phyloP scores from a whole-genome alignment of 163 green algal genomes.

The Scenedesmus sp. region DNA sequence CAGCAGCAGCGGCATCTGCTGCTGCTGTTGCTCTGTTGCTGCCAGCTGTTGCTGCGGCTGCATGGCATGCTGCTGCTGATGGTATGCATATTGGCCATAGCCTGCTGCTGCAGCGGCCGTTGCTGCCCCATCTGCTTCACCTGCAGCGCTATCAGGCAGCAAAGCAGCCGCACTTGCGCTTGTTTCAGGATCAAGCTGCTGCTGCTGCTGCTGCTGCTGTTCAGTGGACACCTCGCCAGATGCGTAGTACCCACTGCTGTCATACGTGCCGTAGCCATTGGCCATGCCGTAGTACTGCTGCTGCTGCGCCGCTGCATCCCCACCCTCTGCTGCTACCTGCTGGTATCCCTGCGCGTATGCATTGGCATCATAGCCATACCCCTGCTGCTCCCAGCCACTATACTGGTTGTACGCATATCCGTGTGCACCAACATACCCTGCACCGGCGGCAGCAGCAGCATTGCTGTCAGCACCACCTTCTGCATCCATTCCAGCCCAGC shows the following conservation, averaged over 20 bases:
- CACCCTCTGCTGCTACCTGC: slow-evolving; percentile 1
- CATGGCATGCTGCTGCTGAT: neutral
- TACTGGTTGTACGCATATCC: neutral
- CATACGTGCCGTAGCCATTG: neutral
- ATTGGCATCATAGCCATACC: neutral
- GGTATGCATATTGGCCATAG: neutral
- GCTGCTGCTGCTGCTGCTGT: neutral
- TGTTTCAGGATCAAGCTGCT: neutral
- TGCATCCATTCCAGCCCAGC: neutral
- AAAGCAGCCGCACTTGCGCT: neutral
- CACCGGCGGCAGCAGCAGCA: neutral
- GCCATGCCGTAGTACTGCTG: slow-evolving; percentile 5
- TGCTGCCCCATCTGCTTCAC: neutral
- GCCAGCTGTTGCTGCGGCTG: neutral
- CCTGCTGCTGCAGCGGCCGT: neutral
- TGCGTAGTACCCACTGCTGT: neutral
- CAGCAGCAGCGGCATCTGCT: slow-evolving; percentile 5
- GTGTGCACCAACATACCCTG: neutral
- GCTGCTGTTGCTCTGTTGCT: slow-evolving; percentile 22
- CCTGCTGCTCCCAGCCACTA: neutral
- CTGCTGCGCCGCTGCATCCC: slow-evolving; percentile 11
- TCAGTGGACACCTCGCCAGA: too few species aligned
- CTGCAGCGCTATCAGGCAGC: neutral
- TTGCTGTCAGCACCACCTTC: neutral
- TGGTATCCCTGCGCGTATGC: neutral